Conservation (phyloP, 192 early-diverging fungal species). For the Podila epigama region DNA sequence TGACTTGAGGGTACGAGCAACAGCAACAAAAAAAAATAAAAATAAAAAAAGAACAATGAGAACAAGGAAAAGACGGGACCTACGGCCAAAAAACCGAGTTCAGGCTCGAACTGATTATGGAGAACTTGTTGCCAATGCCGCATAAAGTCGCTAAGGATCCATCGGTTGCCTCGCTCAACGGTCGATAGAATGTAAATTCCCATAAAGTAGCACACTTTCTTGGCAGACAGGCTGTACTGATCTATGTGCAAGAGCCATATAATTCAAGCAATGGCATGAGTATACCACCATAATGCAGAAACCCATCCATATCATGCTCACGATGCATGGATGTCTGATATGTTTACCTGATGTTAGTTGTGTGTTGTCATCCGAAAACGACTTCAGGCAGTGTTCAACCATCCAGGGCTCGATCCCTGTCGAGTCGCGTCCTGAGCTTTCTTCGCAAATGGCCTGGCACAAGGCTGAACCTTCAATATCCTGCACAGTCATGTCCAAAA, state of each 20-base stretch:
- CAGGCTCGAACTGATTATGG: slow-evolving; percentile 38
- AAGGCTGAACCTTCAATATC: slow-evolving; percentile 1
- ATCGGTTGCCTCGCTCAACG: slow-evolving; percentile 43
- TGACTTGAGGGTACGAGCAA: neutral
- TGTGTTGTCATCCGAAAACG: slow-evolving; percentile 17
- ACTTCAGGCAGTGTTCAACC: slow-evolving; percentile 29
- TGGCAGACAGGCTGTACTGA: slow-evolving; percentile 6
- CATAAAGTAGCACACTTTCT: slow-evolving; percentile 26
- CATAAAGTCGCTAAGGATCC: slow-evolving; percentile 53
- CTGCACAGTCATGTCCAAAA: slow-evolving; percentile 15
- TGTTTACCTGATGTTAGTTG: neutral
- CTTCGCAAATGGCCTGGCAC: slow-evolving; percentile 5
- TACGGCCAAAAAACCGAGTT: slow-evolving; percentile 43
- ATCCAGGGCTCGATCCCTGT: slow-evolving; percentile 31
- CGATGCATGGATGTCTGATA: neutral
- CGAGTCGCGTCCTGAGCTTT: slow-evolving; percentile 2
- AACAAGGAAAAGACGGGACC: neutral
- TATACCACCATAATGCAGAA: neutral
- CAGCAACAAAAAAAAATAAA: neutral
- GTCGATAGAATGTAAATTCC: slow-evolving; percentile 21
- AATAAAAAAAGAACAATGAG: neutral
- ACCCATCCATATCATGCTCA: neutral
- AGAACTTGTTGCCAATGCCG: slow-evolving; percentile 43
- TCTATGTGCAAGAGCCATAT: neutral
- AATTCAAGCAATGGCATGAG: neutral